Evolutionary conservation across 768 basidiomycete genomes (phyloP).

Genomic region (button mushroom (Agaricus bisporus)): DNA sequence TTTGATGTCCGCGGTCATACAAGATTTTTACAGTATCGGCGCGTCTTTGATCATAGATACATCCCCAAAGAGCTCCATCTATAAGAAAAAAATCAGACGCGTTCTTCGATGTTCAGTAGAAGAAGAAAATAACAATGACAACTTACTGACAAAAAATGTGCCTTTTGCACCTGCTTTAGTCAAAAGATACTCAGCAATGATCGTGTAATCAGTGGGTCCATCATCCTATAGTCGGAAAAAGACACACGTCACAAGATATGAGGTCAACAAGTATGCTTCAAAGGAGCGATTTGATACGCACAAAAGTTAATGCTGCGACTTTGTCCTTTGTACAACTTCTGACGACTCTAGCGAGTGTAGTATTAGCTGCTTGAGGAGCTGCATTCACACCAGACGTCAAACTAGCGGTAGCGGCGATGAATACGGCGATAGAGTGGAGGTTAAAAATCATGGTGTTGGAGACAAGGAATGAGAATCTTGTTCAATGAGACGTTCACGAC

Average conservation of each 20-base stretch:
- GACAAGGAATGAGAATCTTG: too few species aligned
- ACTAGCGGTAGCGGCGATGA: background rate
- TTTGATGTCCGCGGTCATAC: conserved; percentile 34
- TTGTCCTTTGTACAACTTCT: background rate
- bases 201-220: conserved; percentile 18
- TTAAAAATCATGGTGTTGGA: too few species aligned
- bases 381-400: background rate
- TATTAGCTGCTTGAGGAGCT: background rate
- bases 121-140: background rate
- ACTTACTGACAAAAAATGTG: conserved; percentile 38
- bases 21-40: conserved; percentile 26
- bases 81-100: background rate
- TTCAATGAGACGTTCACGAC: too few species aligned
- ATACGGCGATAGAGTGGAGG: background rate
- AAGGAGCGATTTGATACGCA: background rate
- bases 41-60: conserved; percentile 29
- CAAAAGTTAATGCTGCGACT: conserved; percentile 1
- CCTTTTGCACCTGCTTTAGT: conserved; percentile 25
- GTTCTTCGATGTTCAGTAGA: background rate
- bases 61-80: conserved; percentile 33
- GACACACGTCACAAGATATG: background rate
- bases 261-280: background rate
- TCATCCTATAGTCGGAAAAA: conserved; percentile 11
- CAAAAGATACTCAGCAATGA: conserved; percentile 24
- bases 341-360: background rate